Evolutionary conservation across 2,329 filamentous ascomycete species (phyloP), one percentile per base, ranked within the genome.

Genomic region (Fusarium palustre): DNA sequence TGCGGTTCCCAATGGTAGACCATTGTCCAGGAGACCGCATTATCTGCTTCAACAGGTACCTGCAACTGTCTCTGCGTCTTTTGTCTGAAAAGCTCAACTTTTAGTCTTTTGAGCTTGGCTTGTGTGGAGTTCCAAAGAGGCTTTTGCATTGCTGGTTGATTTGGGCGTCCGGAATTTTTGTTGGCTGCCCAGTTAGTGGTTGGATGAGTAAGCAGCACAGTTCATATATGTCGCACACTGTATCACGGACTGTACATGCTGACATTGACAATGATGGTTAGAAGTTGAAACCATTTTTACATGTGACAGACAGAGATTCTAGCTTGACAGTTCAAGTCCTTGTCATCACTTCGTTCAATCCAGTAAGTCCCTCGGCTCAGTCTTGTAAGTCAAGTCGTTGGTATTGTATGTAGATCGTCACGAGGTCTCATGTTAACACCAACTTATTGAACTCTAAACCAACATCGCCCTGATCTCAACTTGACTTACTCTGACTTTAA

Each of bases 1-100:
- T 85, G 78, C 16, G 72, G 69, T n/a, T 81, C 80, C 83, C 83
- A 85, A 62, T 82, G 76, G 75, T 84, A 85, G 22, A 80, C 81
- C 83, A 84, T 85, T 69, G 47, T 79, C 63, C 59, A 56, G 52
- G 55, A 55, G 41, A 39, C 49, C 24, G 64, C 64, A 68, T 55
- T 33, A 28, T 66, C 64, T 60, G 31, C 33, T 25, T 22, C 33
- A 36, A 56, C 52, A 45, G 59, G 39, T 57, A 62, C 66, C 50
- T 33, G 47, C 55, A 25, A 49, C 47, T 55, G 34, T 36, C 47
- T 38, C 34, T 73, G 70, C 71, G 71, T 74, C 68, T 74, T 74
- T 74, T 66, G 72, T 74, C 60, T 43, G 56, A 73, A 70, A 49
- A 38, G 68, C 59, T 66, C 61, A 57, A 70, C 62, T 62, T 33